Conservation (phyloP, 176 grass and related monocot species). For the Raddia guianensis region DNA sequence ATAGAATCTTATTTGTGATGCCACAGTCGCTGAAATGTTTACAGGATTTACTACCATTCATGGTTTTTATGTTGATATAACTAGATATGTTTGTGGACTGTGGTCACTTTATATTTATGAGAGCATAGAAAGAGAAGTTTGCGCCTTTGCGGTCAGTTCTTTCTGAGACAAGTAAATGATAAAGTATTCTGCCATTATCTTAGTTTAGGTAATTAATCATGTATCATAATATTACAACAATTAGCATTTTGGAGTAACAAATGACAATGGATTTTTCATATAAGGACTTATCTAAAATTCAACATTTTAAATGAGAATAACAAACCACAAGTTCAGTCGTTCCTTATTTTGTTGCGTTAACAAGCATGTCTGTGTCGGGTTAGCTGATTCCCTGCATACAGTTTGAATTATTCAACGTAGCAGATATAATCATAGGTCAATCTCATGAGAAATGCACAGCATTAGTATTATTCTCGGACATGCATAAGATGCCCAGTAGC, state of each 20-base stretch:
- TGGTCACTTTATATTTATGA: too few species aligned
- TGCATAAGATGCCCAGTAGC: constrained; percentile 4
- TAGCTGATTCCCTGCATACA: not conserved
- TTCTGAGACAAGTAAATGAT: too few species aligned
- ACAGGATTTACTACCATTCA: not conserved
- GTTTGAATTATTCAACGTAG: not conserved
- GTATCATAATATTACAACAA: too few species aligned
- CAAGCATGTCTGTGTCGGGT: not conserved
- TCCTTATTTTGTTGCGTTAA: not conserved
- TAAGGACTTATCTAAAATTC: not conserved
- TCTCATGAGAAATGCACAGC: not conserved
- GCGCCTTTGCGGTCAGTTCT: too few species aligned
- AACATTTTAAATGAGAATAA: too few species aligned
- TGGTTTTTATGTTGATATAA: not conserved
- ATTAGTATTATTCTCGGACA: not conserved
- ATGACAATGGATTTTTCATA: not conserved
- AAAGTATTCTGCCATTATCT: too few species aligned
- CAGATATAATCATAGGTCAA: not conserved
- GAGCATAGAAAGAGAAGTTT: not conserved
- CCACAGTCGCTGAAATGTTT: not conserved
- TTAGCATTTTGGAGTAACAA: not conserved
- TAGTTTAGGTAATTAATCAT: too few species aligned
- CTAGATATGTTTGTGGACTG: too few species aligned
- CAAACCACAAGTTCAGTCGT: not conserved
- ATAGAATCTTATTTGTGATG: not conserved